These are phyloP conservation scores for Crucihimalaya himalaica DNA, from an alignment of 345 rosid genomes.

Conservation along the genomic window DNA sequence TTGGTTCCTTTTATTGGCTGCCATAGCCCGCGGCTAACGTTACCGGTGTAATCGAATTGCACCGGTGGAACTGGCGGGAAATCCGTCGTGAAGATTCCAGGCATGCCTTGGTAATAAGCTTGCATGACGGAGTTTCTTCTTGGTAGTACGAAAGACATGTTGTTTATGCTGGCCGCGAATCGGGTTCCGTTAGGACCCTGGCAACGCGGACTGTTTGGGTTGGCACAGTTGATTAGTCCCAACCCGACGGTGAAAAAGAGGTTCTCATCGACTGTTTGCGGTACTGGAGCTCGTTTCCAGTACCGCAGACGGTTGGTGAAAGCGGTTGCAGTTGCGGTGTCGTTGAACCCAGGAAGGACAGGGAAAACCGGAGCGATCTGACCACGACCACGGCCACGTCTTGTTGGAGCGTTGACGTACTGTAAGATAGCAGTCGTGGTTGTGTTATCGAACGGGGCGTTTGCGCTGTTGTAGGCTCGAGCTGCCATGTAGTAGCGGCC, in stretches of 20 bases:
- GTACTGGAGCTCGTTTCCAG: slow-evolving; percentile 52
- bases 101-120: slow-evolving; percentile 74
- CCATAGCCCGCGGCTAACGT: slow-evolving; percentile 84
- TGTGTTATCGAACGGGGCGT: slow-evolving; percentile 72
- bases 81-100: slow-evolving; percentile 79
- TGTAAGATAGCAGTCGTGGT: slow-evolving; percentile 84
- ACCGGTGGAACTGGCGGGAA: slow-evolving; percentile 85
- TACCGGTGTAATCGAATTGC: slow-evolving; percentile 66
- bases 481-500: slow-evolving; percentile 85
- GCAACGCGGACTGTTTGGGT: slow-evolving; percentile 78
- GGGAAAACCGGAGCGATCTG: slow-evolving; percentile 61
- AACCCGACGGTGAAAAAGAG: slow-evolving; percentile 75
- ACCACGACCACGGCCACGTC: slow-evolving; percentile 40
- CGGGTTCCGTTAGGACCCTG: slow-evolving; percentile 94
- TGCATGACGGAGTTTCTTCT: slow-evolving; percentile 78
- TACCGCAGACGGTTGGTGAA: slow-evolving; percentile 60
- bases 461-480: slow-evolving; percentile 55
- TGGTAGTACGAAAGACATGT: slow-evolving; percentile 71
- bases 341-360: slow-evolving; percentile 76
- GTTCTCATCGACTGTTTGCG: slow-evolving; percentile 58
- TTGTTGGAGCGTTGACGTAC: slow-evolving; percentile 54
- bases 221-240: slow-evolving; percentile 76
- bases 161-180: slow-evolving; percentile 83
- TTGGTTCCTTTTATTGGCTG: slow-evolving; percentile 68
- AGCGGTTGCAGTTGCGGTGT: slow-evolving; percentile 77